phyloP scores from a whole-genome alignment of 2,329 filamentous ascomycete genomes.

The Microsporum canis region DNA sequence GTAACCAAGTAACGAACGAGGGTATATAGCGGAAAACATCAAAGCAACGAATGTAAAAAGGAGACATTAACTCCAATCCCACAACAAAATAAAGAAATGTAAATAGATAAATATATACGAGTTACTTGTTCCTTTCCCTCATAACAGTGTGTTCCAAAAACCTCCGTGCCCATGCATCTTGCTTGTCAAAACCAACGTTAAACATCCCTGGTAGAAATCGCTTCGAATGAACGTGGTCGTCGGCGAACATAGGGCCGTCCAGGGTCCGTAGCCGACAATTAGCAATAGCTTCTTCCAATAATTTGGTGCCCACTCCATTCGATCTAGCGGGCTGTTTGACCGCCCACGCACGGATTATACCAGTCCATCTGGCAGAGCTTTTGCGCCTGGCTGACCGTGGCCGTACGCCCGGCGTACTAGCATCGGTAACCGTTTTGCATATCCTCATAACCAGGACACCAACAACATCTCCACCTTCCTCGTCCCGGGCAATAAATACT shows the following conservation, averaged over 20 bases:
- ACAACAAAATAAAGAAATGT: neutral
- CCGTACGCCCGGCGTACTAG: constrained; percentile 6
- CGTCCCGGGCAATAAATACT: constrained; percentile 48
- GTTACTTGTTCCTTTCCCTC: constrained; percentile 8
- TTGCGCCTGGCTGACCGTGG: constrained; percentile 12
- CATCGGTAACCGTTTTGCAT: constrained; percentile 11
- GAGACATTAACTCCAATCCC: neutral
- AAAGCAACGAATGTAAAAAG: neutral
- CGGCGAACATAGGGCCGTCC: constrained; percentile 57
- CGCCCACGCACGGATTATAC: constrained; percentile 73
- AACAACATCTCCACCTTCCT: constrained; percentile 57
- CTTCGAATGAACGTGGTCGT: constrained; percentile 63
- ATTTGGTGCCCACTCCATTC: constrained; percentile 58
- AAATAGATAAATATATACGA: neutral
- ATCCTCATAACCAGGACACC: constrained; percentile 53
- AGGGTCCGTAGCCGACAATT: constrained; percentile 58
- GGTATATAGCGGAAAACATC: constrained; percentile 1
- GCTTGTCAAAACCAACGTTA: constrained; percentile 48
- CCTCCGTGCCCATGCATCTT: constrained; percentile 45
- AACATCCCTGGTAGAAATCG: constrained; percentile 53
- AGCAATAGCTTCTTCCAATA: constrained; percentile 62
- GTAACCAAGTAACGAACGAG: neutral
- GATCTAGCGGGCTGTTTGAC: constrained; percentile 57
- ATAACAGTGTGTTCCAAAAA: constrained; percentile 26
- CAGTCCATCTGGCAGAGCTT: constrained; percentile 14